These are phyloP conservation scores for Cadophora sp. DNA, from an alignment of 2,329 filamentous ascomycete species.

Conservation along the genomic window DNA sequence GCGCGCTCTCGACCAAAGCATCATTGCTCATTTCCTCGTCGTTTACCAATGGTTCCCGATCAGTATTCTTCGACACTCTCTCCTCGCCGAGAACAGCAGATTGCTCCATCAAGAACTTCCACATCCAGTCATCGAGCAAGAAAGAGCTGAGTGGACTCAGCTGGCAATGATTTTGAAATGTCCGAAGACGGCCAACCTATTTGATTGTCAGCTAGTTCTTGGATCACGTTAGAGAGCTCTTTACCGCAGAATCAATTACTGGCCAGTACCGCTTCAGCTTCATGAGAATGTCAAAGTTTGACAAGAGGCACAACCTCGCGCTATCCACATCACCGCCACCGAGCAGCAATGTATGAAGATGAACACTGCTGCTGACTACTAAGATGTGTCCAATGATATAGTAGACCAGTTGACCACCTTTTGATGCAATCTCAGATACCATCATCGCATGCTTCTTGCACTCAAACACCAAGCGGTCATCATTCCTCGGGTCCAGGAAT, in stretches of 20 bases:
- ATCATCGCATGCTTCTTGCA: slow-evolving; percentile 46
- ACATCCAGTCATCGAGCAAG: slow-evolving; percentile 50
- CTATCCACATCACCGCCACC: slow-evolving; percentile 37
- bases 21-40: slow-evolving; percentile 20
- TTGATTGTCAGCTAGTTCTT: neutral
- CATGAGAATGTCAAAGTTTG: slow-evolving; percentile 45
- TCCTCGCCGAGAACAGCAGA: slow-evolving; percentile 16
- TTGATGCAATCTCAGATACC: slow-evolving; percentile 45
- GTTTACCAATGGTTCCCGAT: neutral
- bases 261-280: slow-evolving; percentile 45
- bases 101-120: slow-evolving; percentile 44
- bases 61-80: neutral
- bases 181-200: slow-evolving; percentile 42
- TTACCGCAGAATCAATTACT: slow-evolving; percentile 45
- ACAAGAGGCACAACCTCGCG: slow-evolving; percentile 38
- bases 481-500: slow-evolving; percentile 46
- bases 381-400: slow-evolving; percentile 46
- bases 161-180: slow-evolving; percentile 50
- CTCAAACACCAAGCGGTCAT: slow-evolving; percentile 26
- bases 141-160: slow-evolving; percentile 46
- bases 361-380: slow-evolving; percentile 44
- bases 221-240: neutral
- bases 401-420: slow-evolving; percentile 42
- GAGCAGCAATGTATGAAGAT: slow-evolving; percentile 46
- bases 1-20: slow-evolving; percentile 19